These are phyloP conservation scores for Myrmaecium sp. DNA, from an alignment of 2,329 filamentous ascomycete genomes.

Conservation along the genomic window DNA sequence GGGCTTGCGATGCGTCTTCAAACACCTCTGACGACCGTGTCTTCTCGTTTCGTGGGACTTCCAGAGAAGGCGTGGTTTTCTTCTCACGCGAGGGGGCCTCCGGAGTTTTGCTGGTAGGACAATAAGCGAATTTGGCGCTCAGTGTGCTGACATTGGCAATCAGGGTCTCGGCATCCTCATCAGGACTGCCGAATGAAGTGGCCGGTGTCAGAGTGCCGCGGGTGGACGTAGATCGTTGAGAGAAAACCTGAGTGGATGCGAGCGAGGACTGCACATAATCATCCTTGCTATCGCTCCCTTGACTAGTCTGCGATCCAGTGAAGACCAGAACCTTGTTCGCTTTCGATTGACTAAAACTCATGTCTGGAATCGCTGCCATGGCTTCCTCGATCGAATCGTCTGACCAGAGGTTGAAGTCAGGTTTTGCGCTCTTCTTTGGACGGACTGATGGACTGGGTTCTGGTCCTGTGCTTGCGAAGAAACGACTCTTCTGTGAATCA, in stretches of 20 bases:
- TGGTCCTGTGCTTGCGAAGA: constrained; percentile 21
- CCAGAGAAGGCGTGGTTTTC: no score
- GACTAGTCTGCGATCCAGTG: background rate
- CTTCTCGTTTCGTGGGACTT: background rate
- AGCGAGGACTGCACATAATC: no score
- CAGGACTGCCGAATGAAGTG: background rate
- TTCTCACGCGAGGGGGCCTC: no score
- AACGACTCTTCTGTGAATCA: constrained; percentile 23
- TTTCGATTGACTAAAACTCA: constrained; percentile 4
- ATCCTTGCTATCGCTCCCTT: background rate
- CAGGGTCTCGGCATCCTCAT: no score
- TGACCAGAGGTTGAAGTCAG: constrained; percentile 29
- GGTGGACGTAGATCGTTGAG: background rate
- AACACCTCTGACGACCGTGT: constrained; percentile 5
- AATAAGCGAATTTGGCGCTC: no score
- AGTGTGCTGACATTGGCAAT: no score
- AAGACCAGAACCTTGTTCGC: background rate
- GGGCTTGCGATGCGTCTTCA: constrained; percentile 12
- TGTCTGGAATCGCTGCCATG: constrained; percentile 18
- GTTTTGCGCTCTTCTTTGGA: constrained; percentile 13
- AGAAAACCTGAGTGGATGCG: no score
- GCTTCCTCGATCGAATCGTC: constrained; percentile 31
- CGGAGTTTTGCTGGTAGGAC: no score
- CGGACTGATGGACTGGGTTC: constrained; percentile 26
- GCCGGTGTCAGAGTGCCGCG: background rate